Evolutionary conservation across 371 early-diverging fungal species (phyloP), one percentile per base, ranked within the genome.

Genomic region (Mortierella sp.): DNA sequence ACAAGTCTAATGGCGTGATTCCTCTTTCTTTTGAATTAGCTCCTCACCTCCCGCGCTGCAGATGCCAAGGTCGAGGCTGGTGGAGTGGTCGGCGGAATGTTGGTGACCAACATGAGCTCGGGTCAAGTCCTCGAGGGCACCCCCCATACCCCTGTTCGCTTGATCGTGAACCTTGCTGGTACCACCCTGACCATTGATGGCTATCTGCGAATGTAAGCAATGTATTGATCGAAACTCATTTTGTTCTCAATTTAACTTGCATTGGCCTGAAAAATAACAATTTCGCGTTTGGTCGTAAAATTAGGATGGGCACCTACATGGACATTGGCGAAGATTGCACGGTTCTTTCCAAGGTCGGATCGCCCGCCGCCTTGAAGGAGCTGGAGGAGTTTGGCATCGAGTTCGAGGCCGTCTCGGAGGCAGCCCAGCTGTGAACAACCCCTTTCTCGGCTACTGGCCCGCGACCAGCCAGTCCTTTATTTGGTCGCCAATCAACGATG

Each of bases 261-360:
- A 40, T 6, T 6, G 43, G 6, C 43, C 43, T 4, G 2, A 40
- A 6, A 40, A 40, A 40, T 40, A 40, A 40, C 43, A 40, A 40
- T 40, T 31, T 31, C 31, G 19, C 34, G 6, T 16, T 34, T 61
- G 31, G 19, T 4, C 9, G 1, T 3, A 34, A 19, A 28, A 11
- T 3, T 75, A 82, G 82, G 82, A 26, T 82, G 73, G 76, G 80
- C 0, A 72, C 86, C 0, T 82, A 72, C n/a, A 77, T 86, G 79
- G 82, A 78, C 31, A 6, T 79, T 43, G 77, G 80, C 31, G 55
- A 86, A 46, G 28, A 5, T 5, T 86, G 86, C 70, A 46, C 51
- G 48, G 50, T 86, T 13, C 51, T 86, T 46, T 50, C 74, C 24
- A 81, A 76, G 57, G 54, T 81, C 0, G 61, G 69, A 54, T 24